Percentiles rank a stretch among this genome's conserved stretches.
These are phyloP conservation scores for Fonsecaea pedrosoi DNA, from an alignment of 2,329 filamentous ascomycete species.

Conservation along the genomic window DNA sequence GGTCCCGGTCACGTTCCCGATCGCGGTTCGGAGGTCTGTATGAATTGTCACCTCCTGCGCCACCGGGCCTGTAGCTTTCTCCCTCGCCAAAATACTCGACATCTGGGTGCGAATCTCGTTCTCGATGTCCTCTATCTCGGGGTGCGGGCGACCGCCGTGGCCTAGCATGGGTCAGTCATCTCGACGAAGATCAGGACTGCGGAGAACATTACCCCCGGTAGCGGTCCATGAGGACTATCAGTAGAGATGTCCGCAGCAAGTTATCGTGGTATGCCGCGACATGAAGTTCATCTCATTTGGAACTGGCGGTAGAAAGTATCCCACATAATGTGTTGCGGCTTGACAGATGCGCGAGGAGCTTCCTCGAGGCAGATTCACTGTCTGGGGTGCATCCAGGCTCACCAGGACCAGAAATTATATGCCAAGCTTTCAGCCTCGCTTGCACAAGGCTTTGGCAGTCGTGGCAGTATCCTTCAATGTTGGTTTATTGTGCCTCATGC, in stretches of 20 bases:
- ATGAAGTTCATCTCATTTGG: background rate
- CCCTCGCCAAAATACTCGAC: slow-evolving; percentile 40
- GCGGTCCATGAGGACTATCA: slow-evolving; percentile 27
- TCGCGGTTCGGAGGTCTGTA: slow-evolving; percentile 37
- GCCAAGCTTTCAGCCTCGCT: slow-evolving; percentile 1
- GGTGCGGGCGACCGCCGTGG: slow-evolving; percentile 32
- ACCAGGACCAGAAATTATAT: background rate
- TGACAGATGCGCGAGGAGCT: background rate
- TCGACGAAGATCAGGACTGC: background rate
- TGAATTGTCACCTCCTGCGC: slow-evolving; percentile 36
- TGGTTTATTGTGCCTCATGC: background rate
- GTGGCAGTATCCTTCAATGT: background rate
- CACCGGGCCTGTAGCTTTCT: slow-evolving; percentile 42
- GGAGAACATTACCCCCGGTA: slow-evolving; percentile 30
- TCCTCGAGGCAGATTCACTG: background rate
- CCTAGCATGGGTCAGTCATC: slow-evolving; percentile 25
- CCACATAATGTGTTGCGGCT: background rate
- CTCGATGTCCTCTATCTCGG: slow-evolving; percentile 35
- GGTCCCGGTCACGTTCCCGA: slow-evolving; percentile 21
- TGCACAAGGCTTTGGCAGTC: background rate
- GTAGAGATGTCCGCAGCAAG: background rate
- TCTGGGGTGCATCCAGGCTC: background rate
- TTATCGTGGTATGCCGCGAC: background rate
- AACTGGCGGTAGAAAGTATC: background rate
- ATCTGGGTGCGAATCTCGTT: slow-evolving; percentile 26